Base-by-base conservation (phyloP, 192 early-diverging fungal species). In the Umbelopsis ramanniana region DNA sequence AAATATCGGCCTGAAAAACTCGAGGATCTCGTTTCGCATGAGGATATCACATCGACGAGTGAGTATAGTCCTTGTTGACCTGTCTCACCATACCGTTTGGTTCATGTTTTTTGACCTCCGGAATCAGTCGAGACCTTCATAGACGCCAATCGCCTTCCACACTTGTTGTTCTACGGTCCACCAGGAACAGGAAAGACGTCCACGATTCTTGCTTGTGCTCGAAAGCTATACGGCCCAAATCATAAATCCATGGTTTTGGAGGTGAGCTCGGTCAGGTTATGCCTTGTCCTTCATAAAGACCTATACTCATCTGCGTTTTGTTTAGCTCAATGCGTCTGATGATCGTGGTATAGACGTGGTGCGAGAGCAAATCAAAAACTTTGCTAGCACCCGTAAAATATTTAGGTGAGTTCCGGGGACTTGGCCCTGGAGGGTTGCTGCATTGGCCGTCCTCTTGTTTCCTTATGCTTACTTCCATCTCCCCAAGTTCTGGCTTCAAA, bases 291-390 rank as follows among this genome's bases (percentile, higher is more conserved):
- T 38, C 40, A 7, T 4, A 12, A 43, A 29, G 2, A 21, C 14
- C 53, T 29, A 5, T n/a, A 23, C 35, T 35, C 46, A 54, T 14
- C 46, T n/a, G 21, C 12, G 2, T 54, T 66, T 24, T 69, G 21
- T 21, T 29, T 75, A 94, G 90, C 84, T 98, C 40, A 99, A 99
- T 74, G 95, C 97, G 3, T 99, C 98, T 0, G 98, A 99, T 74
- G 96, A 98, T 69, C 92, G 98, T 67, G 98, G 98, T 67, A 98
- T 99, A 73, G 96, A 96, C 70, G 96, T 96, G 38, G 97, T 99
- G 23, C 87, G 98, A 15, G 96, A 99, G 52, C 95, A 98, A 80
- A 98, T 99, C 81, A 97, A 98, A 80, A 97, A 87, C 57, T 99
- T 98, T 93, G 95, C 98, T 6, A 95, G 93, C 69, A 98, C 96